Conservation (phyloP, 768 basidiomycete species). For the Chalciporus chontae region DNA sequence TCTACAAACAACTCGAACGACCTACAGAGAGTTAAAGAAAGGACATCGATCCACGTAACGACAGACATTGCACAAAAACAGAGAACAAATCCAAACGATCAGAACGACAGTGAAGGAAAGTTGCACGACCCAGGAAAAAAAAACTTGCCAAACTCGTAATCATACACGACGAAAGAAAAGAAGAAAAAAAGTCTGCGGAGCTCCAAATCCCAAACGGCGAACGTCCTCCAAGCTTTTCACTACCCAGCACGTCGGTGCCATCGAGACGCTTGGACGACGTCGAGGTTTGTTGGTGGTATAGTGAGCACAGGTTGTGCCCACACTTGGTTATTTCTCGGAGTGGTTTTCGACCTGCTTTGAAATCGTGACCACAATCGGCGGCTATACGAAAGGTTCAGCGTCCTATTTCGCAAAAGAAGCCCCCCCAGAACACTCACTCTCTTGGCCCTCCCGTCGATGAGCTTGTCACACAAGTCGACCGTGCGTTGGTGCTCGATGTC, state of each 20-base stretch:
- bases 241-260: background rate
- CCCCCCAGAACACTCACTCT: constrained; percentile 3
- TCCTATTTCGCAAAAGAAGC: no score
- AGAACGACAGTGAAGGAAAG: background rate
- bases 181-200: no score
- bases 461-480: background rate
- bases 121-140: no score
- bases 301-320: background rate
- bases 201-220: background rate
- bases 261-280: no score
- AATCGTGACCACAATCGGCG: constrained; percentile 15
- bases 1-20: no score
- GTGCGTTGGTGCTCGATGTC: constrained; percentile 16
- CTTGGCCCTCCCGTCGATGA: constrained; percentile 4
- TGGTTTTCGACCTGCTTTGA: constrained; percentile 8
- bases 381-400: background rate
- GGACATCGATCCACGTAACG: background rate
- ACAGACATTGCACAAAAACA: background rate
- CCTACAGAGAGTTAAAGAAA: background rate
- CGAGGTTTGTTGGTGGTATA: no score
- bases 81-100: background rate
- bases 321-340: constrained; percentile 5
- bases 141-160: no score
- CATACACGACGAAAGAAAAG: background rate
- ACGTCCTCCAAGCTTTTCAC: background rate